These are phyloP conservation scores for Chaetomium sp. DNA, from an alignment of 2,329 filamentous ascomycete genomes.

Conservation along the genomic window DNA sequence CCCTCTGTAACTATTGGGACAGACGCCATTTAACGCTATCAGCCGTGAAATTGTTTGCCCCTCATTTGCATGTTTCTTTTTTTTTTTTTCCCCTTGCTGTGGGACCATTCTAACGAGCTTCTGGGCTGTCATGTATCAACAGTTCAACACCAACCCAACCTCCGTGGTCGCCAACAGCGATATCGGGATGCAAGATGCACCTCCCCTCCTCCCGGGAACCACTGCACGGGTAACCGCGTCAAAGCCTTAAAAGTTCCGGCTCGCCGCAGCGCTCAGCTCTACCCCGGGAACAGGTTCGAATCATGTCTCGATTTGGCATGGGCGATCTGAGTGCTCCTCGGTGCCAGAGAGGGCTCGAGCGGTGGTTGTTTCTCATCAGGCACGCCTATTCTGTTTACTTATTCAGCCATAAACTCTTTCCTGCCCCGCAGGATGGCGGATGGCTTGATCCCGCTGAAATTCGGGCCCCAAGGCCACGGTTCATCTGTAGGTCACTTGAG, in stretches of 20 bases:
- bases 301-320: not conserved
- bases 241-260: not conserved
- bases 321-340: not conserved
- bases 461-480: not conserved
- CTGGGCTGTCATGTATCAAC: not conserved
- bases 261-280: conserved; percentile 9
- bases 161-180: not conserved
- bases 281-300: not conserved
- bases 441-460: not conserved
- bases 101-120: not conserved
- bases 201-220: not conserved
- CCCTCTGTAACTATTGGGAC: not conserved
- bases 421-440: not conserved
- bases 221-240: not conserved
- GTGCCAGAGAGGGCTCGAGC: conserved; percentile 1
- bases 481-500: conserved; percentile 6
- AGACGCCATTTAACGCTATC: not conserved
- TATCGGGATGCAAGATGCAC: conserved; percentile 14
- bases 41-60: not conserved
- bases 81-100: not conserved
- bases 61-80: not conserved
- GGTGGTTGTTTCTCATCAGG: not conserved
- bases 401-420: not conserved
- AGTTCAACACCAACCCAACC: not conserved
- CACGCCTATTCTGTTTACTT: not conserved